Percentiles rank a stretch among this genome's conserved stretches.
phyloP scores from a whole-genome alignment of 169 alveolate species.

The Eimeria maxima region DNA sequence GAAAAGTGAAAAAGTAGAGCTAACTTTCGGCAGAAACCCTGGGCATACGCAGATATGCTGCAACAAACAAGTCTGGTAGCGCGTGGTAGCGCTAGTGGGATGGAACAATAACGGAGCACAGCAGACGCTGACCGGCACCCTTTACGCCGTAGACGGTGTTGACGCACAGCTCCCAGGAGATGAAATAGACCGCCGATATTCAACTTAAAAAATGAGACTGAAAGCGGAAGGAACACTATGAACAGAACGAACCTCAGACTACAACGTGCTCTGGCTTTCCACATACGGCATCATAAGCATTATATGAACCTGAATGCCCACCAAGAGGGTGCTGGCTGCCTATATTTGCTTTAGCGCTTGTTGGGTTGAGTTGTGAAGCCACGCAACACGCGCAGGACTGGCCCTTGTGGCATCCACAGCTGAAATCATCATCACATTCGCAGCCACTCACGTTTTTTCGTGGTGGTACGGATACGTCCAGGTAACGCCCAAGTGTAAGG shows the following conservation, averaged over 20 bases:
- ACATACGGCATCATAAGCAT: background rate
- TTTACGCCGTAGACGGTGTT: background rate
- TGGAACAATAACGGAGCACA: background rate
- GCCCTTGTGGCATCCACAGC: conserved; percentile 76
- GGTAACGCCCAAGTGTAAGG: conserved; percentile 57
- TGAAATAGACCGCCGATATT: background rate
- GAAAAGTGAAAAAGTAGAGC: too few relatives aligned
- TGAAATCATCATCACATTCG: conserved; percentile 31
- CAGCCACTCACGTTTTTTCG: conserved; percentile 9
- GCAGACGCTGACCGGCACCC: background rate
- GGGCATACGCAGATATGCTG: background rate
- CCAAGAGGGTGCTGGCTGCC: background rate
- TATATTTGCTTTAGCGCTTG: background rate
- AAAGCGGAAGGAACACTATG: background rate
- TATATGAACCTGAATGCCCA: conserved; percentile 5
- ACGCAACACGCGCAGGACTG: conserved; percentile 57
- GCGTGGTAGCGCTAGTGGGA: background rate
- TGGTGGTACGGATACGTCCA: background rate
- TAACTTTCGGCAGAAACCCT: too few relatives aligned
- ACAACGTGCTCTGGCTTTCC: background rate
- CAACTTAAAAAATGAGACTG: background rate
- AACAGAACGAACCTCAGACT: background rate
- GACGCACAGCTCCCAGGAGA: background rate
- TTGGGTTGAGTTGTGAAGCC: background rate
- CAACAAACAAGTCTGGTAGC: background rate